These are phyloP conservation scores for Paspalum notatum DNA, from an alignment of 176 grass and related monocot species.

Conservation along the genomic window DNA sequence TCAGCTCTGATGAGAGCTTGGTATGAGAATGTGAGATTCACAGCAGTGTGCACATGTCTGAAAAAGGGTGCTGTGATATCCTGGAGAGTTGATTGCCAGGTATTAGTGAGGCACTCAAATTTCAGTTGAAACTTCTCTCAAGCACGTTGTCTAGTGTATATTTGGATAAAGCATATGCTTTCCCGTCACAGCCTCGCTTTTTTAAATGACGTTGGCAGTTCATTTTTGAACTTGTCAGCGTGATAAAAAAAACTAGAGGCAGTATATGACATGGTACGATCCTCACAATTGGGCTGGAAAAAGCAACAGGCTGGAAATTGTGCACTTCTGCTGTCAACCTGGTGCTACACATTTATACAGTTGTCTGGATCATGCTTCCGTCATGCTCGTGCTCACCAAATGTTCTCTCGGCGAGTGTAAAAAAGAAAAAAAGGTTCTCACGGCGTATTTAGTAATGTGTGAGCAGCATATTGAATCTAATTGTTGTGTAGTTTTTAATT, in stretches of 20 bases:
- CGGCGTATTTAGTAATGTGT: too few species aligned
- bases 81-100: neutral
- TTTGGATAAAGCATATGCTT: neutral
- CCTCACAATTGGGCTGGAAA: neutral
- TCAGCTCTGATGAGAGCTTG: neutral
- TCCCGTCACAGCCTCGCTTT: neutral
- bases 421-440: too few species aligned
- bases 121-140: neutral
- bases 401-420: neutral
- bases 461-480: too few species aligned
- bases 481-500: too few species aligned
- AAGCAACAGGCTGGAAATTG: neutral
- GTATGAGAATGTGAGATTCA: neutral
- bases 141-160: neutral
- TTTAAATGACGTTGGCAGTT: too few species aligned
- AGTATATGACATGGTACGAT: neutral
- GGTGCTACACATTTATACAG: neutral
- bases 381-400: neutral
- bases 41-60: neutral
- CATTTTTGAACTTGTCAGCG: too few species aligned
- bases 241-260: neutral
- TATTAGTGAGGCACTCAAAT: neutral
- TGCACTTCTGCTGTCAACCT: slow-evolving; percentile 19
- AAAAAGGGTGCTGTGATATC: neutral
- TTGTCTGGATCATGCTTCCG: neutral